phyloP scores from a whole-genome alignment of 305 asterid genomes.

The Fraxinus latifolia region DNA sequence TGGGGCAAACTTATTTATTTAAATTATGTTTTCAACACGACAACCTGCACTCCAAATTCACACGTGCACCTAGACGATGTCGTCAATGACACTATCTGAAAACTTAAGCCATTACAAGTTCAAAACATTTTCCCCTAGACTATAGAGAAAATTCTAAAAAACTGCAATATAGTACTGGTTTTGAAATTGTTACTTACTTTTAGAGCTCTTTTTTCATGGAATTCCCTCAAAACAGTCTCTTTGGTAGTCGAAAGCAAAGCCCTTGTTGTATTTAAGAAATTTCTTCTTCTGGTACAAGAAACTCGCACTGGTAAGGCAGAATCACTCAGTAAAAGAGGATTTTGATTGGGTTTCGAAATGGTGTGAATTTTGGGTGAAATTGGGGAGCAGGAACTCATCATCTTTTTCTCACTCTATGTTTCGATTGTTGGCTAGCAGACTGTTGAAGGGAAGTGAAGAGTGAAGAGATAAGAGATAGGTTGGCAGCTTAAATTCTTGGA shows the following conservation, averaged over 20 bases:
- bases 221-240: slow-evolving; percentile 60
- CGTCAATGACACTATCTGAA: not conserved
- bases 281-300: slow-evolving; percentile 35
- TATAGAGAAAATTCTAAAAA: not conserved
- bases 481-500: not conserved
- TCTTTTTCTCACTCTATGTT: slow-evolving; percentile 10
- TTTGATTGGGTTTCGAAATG: slow-evolving; percentile 37
- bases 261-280: slow-evolving; percentile 26
- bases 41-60: not conserved
- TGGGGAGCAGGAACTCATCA: slow-evolving; percentile 53
- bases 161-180: not conserved
- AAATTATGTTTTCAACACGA: not conserved
- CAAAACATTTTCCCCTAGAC: not conserved
- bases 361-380: slow-evolving; percentile 28
- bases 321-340: slow-evolving; percentile 38
- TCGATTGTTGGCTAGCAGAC: not conserved
- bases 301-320: slow-evolving; percentile 31
- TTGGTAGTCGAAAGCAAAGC: slow-evolving; percentile 61
- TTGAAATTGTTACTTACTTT: slow-evolving; percentile 39
- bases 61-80: not conserved
- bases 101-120: not conserved
- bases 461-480: slow-evolving; percentile 27
- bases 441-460: slow-evolving; percentile 13
- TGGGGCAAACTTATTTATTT: not conserved
- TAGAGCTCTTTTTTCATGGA: slow-evolving; percentile 68